Evolutionary conservation across 2,329 filamentous ascomycete species (phyloP).

Genomic region (Lizonia empirigonia): DNA sequence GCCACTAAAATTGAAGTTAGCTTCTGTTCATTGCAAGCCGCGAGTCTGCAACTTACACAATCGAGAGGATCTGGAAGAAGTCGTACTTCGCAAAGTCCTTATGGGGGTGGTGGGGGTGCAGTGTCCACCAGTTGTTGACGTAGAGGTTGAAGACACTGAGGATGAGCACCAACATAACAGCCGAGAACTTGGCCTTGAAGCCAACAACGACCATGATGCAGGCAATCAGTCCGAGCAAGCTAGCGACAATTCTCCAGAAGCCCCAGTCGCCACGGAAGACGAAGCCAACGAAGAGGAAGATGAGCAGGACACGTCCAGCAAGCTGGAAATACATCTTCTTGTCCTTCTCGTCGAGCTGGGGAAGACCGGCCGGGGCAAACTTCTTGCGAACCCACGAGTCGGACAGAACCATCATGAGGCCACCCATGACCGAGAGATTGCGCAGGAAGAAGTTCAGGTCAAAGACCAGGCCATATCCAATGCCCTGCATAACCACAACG

Average conservation of each 20-base stretch:
- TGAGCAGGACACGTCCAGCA: constrained; percentile 89
- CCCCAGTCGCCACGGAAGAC: constrained; percentile 95
- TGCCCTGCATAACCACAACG: constrained; percentile 89
- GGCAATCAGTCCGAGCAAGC: constrained; percentile 81
- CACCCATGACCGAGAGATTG: constrained; percentile 96
- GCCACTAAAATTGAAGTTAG: constrained; percentile 61
- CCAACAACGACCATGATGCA: constrained; percentile 99
- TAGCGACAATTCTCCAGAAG: constrained; percentile 84
- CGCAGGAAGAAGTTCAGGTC: constrained; percentile 99
- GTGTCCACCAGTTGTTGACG: constrained; percentile 99
- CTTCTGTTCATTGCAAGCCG: background rate
- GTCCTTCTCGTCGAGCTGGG: constrained; percentile 96
- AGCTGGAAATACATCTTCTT: constrained; percentile 99
- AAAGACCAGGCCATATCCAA: constrained; percentile 97
- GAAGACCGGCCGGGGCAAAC: constrained; percentile 93
- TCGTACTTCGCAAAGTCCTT: constrained; percentile 99
- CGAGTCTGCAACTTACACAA: constrained; percentile 67
- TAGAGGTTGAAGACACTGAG: constrained; percentile 95
- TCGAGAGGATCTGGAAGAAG: constrained; percentile 99
- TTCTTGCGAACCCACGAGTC: constrained; percentile 98
- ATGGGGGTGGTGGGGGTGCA: constrained; percentile 97
- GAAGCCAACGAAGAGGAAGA: constrained; percentile 97
- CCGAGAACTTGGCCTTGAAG: constrained; percentile 99
- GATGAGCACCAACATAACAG: constrained; percentile 91
- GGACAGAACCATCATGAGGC: constrained; percentile 95